These are phyloP conservation scores for Phlebiopsis flavidoalba DNA, from an alignment of 768 basidiomycete species.

Conservation along the genomic window DNA sequence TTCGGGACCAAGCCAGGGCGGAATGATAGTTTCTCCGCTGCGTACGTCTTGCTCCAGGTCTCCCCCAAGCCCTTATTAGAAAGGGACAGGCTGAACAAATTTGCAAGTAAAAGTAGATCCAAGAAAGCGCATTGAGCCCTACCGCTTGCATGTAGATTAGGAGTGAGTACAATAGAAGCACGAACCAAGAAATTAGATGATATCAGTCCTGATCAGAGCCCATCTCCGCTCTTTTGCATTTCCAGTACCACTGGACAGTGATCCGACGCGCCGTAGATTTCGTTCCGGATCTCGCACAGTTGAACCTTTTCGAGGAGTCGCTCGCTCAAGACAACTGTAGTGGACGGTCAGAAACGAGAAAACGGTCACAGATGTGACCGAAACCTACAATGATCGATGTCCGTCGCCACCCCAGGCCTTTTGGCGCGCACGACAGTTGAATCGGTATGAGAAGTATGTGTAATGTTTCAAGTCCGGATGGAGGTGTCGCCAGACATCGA, in stretches of 20 bases:
- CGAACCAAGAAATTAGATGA: neutral
- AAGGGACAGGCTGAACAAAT: too few relatives aligned
- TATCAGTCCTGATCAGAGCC: neutral
- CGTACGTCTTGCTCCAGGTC: too few relatives aligned
- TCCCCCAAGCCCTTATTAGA: too few relatives aligned
- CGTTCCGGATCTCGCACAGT: slow-evolving; percentile 80
- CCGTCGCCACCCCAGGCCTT: slow-evolving; percentile 84
- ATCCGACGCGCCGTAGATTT: slow-evolving; percentile 85
- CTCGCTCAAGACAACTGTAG: slow-evolving; percentile 72
- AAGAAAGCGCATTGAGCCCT: neutral
- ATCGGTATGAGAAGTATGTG: slow-evolving; percentile 82
- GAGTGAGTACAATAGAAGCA: neutral
- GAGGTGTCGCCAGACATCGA: slow-evolving; percentile 75
- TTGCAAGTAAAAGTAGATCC: neutral
- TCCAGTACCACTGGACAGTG: slow-evolving; percentile 82
- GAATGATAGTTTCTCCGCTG: too few relatives aligned
- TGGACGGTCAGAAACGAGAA: neutral
- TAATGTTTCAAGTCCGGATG: slow-evolving; percentile 71
- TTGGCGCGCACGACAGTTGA: slow-evolving; percentile 72
- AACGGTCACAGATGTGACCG: neutral
- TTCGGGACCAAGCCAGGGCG: too few relatives aligned
- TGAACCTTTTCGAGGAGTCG: slow-evolving; percentile 58
- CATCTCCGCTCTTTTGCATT: neutral
- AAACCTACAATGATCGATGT: slow-evolving; percentile 76
- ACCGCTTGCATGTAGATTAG: neutral